phyloP scores from a whole-genome alignment of 768 basidiomycete genomes.

The Kwoniella botswanensis region DNA sequence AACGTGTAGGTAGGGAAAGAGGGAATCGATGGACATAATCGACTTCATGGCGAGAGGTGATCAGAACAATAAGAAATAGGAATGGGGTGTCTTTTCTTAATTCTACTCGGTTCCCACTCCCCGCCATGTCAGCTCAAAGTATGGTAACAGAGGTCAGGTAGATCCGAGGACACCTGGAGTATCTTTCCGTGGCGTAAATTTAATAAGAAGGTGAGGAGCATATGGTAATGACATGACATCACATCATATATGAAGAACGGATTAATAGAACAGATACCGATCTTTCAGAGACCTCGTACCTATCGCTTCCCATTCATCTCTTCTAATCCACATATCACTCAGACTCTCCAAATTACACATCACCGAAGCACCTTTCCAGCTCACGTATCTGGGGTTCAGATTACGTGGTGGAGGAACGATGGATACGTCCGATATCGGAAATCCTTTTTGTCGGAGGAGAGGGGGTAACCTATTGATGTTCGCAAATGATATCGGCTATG shows the following conservation, averaged over 20 bases:
- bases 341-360: slow-evolving; percentile 90
- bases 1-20: background rate
- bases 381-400: slow-evolving; percentile 83
- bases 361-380: slow-evolving; percentile 94
- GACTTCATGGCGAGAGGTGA: no score
- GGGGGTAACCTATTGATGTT: slow-evolving; percentile 35
- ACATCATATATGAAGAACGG: no score
- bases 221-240: background rate
- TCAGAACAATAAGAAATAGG: no score
- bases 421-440: slow-evolving; percentile 62
- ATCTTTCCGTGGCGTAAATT: background rate
- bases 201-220: background rate
- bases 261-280: slow-evolving; percentile 46
- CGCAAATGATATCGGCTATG: background rate
- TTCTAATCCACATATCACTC: slow-evolving; percentile 85
- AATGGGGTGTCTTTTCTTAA: no score
- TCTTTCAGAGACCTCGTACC: slow-evolving; percentile 60
- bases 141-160: background rate
- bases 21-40: no score
- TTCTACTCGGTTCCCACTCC: background rate
- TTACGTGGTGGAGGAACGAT: slow-evolving; percentile 95
- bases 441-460: slow-evolving; percentile 43
- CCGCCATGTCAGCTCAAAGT: background rate
- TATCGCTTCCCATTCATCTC: slow-evolving; percentile 70
- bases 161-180: background rate